Evolutionary conservation across 2,329 filamentous ascomycete species (phyloP), one percentile per base, ranked within the genome.

Genomic region (Ophiostoma sp.): DNA sequence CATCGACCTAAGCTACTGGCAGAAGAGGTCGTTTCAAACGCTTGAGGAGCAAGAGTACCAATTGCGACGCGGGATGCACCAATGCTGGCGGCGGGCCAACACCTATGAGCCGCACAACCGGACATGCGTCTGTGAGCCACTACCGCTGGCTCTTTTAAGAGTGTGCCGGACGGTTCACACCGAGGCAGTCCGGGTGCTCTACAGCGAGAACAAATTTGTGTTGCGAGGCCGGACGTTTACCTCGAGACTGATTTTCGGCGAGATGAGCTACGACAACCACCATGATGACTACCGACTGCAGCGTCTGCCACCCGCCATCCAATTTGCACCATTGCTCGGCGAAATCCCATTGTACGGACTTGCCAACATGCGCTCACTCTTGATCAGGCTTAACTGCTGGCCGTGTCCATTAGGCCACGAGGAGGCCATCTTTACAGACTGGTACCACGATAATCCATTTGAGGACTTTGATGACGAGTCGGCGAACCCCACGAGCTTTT

Each of bases 341-440:
- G 45, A 9, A 7, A 12, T 69, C 6, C 45, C 64, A 15, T 25
- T 52, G 28, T 52, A 69, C 17, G 64, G 64, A 1, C 45, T 69
- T 5, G 45, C 64, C 0, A 25, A 36, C 42, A 69, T 69, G 64
- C 15, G 39, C 22, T 50, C 48, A 19, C 48, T 69, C 7, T 19
- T 69, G 25, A 19, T 69, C 25, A 42, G 66, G 28, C 66, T 69
- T 11, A 55, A 69, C 19, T 69, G 66, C 66, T 69, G 66, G 66
- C 45, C 66, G 2, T 55, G 42, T 36, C 66, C 66, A 9, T 17
- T 52, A 3, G 45, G 66, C 66, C 66, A 69, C 5, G 64, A 69
- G 1, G 64, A 33, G 42, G 28, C 28, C 15, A 19, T 3, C 3
- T n/a, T 69, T 17, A 31, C 42, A 1, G 11, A 25, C 17, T 17